phyloP scores from a whole-genome alignment of 495 filamentous ascomycete species.

The Hypoxylon perforatum region DNA sequence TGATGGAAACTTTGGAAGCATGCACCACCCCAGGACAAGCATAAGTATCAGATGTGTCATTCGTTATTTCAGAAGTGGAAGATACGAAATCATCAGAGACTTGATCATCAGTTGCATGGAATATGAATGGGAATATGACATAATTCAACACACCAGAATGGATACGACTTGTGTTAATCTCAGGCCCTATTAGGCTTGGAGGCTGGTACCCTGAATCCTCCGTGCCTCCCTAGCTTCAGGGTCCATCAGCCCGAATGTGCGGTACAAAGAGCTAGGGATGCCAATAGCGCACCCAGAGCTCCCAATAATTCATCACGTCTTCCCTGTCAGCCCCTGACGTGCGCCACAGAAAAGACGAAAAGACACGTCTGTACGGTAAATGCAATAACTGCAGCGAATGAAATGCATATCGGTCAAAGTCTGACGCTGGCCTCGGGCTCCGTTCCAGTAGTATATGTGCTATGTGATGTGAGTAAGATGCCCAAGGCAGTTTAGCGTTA shows the following conservation, averaged over 20 bases:
- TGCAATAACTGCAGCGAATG: background rate
- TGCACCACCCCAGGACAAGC: background rate
- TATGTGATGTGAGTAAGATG: background rate
- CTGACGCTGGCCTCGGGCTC: background rate
- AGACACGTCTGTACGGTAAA: slow-evolving; percentile 12
- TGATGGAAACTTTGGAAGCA: background rate
- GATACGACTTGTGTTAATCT: slow-evolving; percentile 12
- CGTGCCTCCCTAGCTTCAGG: background rate
- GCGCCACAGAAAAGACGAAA: slow-evolving; percentile 5
- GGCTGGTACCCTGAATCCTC: no score
- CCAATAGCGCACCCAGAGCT: background rate
- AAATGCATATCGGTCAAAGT: background rate
- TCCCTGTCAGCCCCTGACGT: slow-evolving; percentile 5
- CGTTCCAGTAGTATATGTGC: background rate
- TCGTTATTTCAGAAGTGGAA: background rate
- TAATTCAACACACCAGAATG: slow-evolving; percentile 12
- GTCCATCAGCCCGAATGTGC: slow-evolving; percentile 3
- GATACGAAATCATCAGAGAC: background rate
- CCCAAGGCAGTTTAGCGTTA: no score
- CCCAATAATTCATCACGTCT: background rate
- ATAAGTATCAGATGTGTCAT: background rate
- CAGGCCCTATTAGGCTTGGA: slow-evolving; percentile 7
- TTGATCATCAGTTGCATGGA: background rate
- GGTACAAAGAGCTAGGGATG: background rate
- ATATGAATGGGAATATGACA: slow-evolving; percentile 19